Conservation (phyloP, 2,329 filamentous ascomycete genomes). For the Fusarium beomiforme region DNA sequence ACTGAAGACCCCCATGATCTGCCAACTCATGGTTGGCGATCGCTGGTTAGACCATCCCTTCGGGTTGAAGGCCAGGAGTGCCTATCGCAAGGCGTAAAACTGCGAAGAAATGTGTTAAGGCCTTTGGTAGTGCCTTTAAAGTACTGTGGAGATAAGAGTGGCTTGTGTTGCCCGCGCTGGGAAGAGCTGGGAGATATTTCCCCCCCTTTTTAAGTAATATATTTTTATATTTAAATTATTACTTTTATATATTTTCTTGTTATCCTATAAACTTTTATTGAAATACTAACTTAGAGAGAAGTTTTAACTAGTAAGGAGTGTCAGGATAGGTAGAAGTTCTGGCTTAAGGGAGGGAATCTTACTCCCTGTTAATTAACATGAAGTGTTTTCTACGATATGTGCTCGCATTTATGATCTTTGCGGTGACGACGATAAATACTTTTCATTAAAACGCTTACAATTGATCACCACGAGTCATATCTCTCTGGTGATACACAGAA, state of each 20-base stretch:
- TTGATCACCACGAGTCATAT: not conserved
- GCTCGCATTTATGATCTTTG: not conserved
- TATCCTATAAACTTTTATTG: too few species aligned
- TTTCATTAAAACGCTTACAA: not conserved
- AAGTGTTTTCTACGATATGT: not conserved
- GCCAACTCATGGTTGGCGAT: not conserved
- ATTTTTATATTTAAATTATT: not conserved
- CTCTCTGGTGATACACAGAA: not conserved
- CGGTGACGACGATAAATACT: not conserved
- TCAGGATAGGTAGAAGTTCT: slow-evolving; percentile 26
- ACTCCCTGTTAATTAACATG: not conserved
- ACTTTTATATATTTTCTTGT: too few species aligned
- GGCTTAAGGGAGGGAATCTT: not conserved
- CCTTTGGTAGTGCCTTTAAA: slow-evolving; percentile 29
- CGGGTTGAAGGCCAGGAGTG: not conserved
- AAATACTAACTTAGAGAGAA: not conserved
- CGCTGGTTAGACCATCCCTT: not conserved
- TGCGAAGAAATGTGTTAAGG: not conserved
- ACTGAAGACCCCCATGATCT: not conserved
- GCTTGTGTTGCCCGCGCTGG: not conserved
- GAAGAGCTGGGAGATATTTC: not conserved
- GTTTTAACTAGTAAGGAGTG: too few species aligned
- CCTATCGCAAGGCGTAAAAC: not conserved
- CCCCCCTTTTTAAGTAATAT: not conserved
- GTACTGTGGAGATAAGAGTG: slow-evolving; percentile 1